Evolutionary conservation across 208 protist species (phyloP).

Genomic region (Leishmania arabica): DNA sequence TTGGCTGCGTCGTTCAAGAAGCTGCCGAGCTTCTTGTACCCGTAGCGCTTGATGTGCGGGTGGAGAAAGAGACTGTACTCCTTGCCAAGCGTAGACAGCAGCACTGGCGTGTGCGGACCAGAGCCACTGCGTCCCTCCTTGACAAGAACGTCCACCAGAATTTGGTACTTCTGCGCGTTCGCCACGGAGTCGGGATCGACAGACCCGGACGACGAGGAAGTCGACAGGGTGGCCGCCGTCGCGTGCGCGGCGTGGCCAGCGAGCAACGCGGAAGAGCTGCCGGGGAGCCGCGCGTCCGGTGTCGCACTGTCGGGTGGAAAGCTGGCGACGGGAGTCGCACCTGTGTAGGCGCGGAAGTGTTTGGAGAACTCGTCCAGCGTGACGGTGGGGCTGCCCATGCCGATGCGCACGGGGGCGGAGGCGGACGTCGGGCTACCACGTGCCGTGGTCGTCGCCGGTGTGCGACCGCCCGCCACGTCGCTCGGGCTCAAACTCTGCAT

Average conservation of each 20-base stretch:
- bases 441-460: neutral
- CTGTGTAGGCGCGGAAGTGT: constrained; percentile 38
- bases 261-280: neutral
- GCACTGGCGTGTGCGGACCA: constrained; percentile 51
- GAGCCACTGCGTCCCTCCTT: constrained; percentile 54
- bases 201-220: neutral
- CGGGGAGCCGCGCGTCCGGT: neutral
- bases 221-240: neutral
- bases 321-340: neutral
- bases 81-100: constrained; percentile 90
- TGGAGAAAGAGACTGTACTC: constrained; percentile 76
- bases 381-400: constrained; percentile 9
- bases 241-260: neutral
- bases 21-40: constrained; percentile 81
- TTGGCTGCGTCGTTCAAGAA: constrained; percentile 80
- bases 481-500: constrained; percentile 64
- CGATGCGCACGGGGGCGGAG: neutral
- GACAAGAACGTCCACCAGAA: constrained; percentile 73
- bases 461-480: constrained; percentile 28
- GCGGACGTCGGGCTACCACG: neutral
- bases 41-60: constrained; percentile 48
- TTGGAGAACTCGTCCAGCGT: constrained; percentile 42
- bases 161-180: constrained; percentile 25
- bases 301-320: neutral
- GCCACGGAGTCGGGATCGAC: constrained; percentile 15